Percentiles rank a stretch among this genome's conserved stretches.
Conservation (phyloP, 768 basidiomycete genomes). For the Cystobasidium onofrii region DNA sequence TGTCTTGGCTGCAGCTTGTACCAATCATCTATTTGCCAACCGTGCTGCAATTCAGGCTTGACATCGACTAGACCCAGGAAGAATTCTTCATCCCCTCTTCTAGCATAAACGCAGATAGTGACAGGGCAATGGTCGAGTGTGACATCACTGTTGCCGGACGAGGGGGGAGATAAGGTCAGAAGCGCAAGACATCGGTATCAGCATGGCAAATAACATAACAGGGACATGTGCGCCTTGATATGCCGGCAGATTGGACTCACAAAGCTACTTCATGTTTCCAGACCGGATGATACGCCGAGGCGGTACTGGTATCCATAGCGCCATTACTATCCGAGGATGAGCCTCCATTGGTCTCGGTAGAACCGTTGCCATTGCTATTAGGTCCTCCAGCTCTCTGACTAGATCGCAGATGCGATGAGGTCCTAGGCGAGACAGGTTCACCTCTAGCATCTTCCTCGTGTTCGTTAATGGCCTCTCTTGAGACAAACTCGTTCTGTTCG, state of each 20-base stretch:
- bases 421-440: slow-evolving; percentile 48
- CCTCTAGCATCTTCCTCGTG: slow-evolving; percentile 69
- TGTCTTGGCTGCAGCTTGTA: slow-evolving; percentile 42
- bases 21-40: slow-evolving; percentile 43
- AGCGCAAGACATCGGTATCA: slow-evolving; percentile 19
- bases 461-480: slow-evolving; percentile 68
- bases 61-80: slow-evolving; percentile 88
- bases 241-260: slow-evolving; percentile 60
- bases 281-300: slow-evolving; percentile 62
- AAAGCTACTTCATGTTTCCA: slow-evolving; percentile 99
- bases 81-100: slow-evolving; percentile 60
- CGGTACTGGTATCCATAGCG: slow-evolving; percentile 6
- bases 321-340: slow-evolving; percentile 5
- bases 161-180: slow-evolving; percentile 15
- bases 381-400: neutral
- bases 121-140: slow-evolving; percentile 76
- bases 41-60: slow-evolving; percentile 81
- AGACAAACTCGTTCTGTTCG: slow-evolving; percentile 97
- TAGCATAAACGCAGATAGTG: slow-evolving; percentile 84
- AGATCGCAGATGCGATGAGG: neutral
- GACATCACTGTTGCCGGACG: slow-evolving; percentile 62
- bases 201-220: no score
- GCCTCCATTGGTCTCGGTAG: neutral
- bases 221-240: no score
- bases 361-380: slow-evolving; percentile 7